These are phyloP conservation scores for Boletus huronensis DNA, from an alignment of 768 basidiomycete species.

Conservation along the genomic window DNA sequence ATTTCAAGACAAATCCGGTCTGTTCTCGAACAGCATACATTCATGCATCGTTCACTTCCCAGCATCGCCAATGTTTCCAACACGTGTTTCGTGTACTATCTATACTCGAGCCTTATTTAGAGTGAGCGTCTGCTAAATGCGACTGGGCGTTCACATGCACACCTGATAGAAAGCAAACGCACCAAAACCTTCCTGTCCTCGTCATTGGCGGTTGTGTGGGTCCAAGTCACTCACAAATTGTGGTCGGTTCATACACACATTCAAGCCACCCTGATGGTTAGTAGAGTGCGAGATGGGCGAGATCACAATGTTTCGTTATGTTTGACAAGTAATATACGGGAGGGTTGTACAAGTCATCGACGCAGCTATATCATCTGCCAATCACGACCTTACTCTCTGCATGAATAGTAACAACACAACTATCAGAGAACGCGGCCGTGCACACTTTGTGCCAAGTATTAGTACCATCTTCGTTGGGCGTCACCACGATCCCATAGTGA, in stretches of 20 bases:
- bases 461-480: neutral
- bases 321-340: neutral
- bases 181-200: too few species aligned
- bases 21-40: neutral
- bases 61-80: neutral
- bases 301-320: neutral
- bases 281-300: too few species aligned
- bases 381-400: neutral
- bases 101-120: too few species aligned
- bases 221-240: too few species aligned
- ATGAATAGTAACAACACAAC: neutral
- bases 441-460: slow-evolving; percentile 8
- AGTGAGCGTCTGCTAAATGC: too few species aligned
- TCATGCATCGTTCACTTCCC: too few species aligned
- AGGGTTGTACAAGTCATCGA: neutral
- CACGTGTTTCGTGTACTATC: too few species aligned
- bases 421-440: slow-evolving; percentile 4
- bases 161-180: too few species aligned
- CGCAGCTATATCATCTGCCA: neutral
- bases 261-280: too few species aligned
- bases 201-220: too few species aligned
- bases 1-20: neutral
- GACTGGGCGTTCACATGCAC: too few species aligned
- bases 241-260: too few species aligned
- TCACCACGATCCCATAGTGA: slow-evolving; percentile 10